A percentile compares a stretch with the other conserved stretches of the same genome.
These are phyloP conservation scores for Panicum hallii DNA, from an alignment of 202 grass and related monocot genomes.

Conservation along the genomic window DNA sequence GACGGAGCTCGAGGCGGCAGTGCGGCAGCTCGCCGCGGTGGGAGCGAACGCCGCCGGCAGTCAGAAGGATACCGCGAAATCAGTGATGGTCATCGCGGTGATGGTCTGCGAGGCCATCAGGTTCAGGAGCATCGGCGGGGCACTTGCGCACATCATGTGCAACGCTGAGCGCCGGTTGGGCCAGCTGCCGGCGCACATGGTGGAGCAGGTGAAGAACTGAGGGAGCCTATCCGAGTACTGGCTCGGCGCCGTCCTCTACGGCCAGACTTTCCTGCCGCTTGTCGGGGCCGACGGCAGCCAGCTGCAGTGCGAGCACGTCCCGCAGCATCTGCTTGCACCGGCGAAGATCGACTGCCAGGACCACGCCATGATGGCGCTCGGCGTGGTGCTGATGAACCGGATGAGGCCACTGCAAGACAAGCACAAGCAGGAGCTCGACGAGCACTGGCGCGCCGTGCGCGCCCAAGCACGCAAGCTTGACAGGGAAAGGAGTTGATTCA, in stretches of 20 bases:
- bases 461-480: conserved; percentile 19
- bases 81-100: too few relatives aligned
- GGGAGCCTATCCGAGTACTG: conserved; percentile 16
- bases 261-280: neutral
- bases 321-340: conserved; percentile 32
- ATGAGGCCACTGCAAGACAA: conserved; percentile 11
- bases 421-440: neutral
- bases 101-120: too few relatives aligned
- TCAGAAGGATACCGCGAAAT: too few relatives aligned
- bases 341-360: conserved; percentile 49
- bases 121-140: too few relatives aligned
- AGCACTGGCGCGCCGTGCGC: conserved; percentile 26
- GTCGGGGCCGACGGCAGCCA: neutral
- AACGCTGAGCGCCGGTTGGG: too few relatives aligned
- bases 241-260: conserved; percentile 26
- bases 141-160: too few relatives aligned
- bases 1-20: too few relatives aligned
- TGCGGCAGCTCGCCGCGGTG: too few relatives aligned
- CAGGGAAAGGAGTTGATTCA: conserved; percentile 16
- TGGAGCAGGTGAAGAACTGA: neutral
- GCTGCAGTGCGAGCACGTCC: neutral
- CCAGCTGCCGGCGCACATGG: too few relatives aligned
- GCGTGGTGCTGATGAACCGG: conserved; percentile 10
- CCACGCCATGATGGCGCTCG: conserved; percentile 41
- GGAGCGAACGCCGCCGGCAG: too few relatives aligned